Evolutionary conservation across 192 early-diverging fungal species (phyloP).

Genomic region (Jimgerdemannia lactiflua): DNA sequence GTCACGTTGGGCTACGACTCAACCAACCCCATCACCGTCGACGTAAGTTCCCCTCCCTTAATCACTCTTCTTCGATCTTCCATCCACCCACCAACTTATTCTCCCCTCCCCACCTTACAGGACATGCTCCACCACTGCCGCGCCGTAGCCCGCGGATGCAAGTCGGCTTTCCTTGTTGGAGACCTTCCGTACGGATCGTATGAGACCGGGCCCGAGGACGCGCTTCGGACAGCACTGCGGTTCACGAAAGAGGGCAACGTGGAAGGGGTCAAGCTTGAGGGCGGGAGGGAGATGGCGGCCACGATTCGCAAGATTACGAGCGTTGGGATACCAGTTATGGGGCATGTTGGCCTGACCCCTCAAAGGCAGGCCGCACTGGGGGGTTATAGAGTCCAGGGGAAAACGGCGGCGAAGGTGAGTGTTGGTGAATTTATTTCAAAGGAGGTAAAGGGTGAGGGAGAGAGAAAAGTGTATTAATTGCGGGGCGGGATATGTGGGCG

Average conservation of each 20-base stretch:
- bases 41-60: conserved; percentile 49
- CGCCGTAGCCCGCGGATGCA: conserved; percentile 82
- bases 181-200: conserved; percentile 96
- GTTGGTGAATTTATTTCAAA: background rate
- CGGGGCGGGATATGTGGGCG: no score
- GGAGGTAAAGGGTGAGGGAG: background rate
- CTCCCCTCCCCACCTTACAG: conserved; percentile 20
- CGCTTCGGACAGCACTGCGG: conserved; percentile 76
- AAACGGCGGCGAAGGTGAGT: conserved; percentile 63
- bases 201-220: conserved; percentile 70
- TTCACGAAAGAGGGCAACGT: conserved; percentile 80
- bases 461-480: no score
- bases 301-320: conserved; percentile 75
- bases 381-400: conserved; percentile 92
- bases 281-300: conserved; percentile 79
- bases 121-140: conserved; percentile 96
- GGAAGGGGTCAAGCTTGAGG: conserved; percentile 92
- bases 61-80: background rate
- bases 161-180: conserved; percentile 75
- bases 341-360: conserved; percentile 95
- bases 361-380: conserved; percentile 85
- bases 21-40: conserved; percentile 84
- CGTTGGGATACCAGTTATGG: conserved; percentile 93
- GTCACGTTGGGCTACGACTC: conserved; percentile 88
- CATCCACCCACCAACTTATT: background rate